Conservation (phyloP, 75 land plant genomes). For the Pinus taeda region DNA sequence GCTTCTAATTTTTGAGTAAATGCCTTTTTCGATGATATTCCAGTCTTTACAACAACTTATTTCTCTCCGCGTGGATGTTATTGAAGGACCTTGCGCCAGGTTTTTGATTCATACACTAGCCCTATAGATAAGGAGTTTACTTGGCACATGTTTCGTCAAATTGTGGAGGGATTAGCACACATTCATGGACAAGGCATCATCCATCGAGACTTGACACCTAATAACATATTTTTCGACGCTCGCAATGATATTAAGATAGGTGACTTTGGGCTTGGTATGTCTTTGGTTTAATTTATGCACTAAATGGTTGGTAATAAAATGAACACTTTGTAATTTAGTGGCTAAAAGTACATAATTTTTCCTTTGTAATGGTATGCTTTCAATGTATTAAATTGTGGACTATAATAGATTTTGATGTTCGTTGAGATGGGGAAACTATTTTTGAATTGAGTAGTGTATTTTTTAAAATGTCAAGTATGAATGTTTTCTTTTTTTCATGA, state of each 20-base stretch:
- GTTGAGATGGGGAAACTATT: too few relatives aligned
- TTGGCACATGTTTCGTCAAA: slow-evolving; percentile 93
- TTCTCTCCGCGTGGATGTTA: slow-evolving; percentile 5
- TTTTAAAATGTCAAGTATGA: too few relatives aligned
- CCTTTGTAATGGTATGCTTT: neutral
- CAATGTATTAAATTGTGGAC: neutral
- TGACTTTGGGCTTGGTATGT: slow-evolving; percentile 96
- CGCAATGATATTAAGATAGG: slow-evolving; percentile 95
- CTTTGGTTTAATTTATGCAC: neutral
- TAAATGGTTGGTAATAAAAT: neutral
- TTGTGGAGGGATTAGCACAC: slow-evolving; percentile 94
- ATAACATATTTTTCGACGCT: slow-evolving; percentile 91
- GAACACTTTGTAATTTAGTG: neutral
- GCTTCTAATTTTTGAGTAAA: neutral
- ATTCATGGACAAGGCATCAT: slow-evolving; percentile 98
- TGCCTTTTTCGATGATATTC: neutral
- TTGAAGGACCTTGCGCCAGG: slow-evolving; percentile 84
- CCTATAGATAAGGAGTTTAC: slow-evolving; percentile 56
- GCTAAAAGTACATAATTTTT: neutral
- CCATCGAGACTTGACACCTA: slow-evolving; percentile 96
- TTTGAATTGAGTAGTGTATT: too few relatives aligned
- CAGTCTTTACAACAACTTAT: neutral
- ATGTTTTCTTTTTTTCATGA: too few relatives aligned
- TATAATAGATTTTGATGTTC: too few relatives aligned
- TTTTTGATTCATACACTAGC: slow-evolving; percentile 57